Base-by-base conservation (phyloP, 2,329 filamentous ascomycete genomes). In the Zymoseptoria tritici region DNA sequence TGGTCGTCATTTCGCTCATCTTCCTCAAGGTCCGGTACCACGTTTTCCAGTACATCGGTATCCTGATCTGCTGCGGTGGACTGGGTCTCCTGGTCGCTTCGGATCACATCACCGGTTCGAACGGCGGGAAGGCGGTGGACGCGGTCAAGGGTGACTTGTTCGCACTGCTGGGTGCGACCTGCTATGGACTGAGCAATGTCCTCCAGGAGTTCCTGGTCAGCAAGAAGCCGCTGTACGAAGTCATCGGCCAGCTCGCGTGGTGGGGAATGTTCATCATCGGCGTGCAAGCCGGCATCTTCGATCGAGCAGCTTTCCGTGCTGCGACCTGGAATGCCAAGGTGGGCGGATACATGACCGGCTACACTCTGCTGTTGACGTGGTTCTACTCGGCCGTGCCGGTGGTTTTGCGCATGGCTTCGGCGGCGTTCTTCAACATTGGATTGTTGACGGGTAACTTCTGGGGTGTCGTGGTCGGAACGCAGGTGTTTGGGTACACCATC, bases 351-450 rank as follows among this genome's bases (percentile, higher is more conserved):
- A 79, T 97, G 46, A 81, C 87, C n/a, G 94, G 93, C 0, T 99
- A 93, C 76, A 97, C 94, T 0, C 76, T 97, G 19, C 86, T 87
- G 61, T 81, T 99, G 21, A 80, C 83, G 57, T 77, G 94, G 61
- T 99, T 99, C 77, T 99, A 99, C 79, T 86, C 86, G 7, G 80
- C 94, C 2, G 91, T 89, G 0, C 94, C 94, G 0, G 78, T 97
- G 57, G 82, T 99, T 64, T 87, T 97, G 76, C 90, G 94, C 65
- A 88, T 97, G 78, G 89, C 89, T 26, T 89, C 85, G 16, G 94
- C 94, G 2, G 93, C 92, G 20, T 97, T 99, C 77, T 95, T 97
- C 80, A 96, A 99, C 76, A 96, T 97, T 70, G 93, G 89, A 7
- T 80, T 99, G 65, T 80, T 99, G 61, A 97, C 94, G 2, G 90